Conservation (phyloP, 1,284 basidiomycete species). For the Ustilago esculenta region DNA sequence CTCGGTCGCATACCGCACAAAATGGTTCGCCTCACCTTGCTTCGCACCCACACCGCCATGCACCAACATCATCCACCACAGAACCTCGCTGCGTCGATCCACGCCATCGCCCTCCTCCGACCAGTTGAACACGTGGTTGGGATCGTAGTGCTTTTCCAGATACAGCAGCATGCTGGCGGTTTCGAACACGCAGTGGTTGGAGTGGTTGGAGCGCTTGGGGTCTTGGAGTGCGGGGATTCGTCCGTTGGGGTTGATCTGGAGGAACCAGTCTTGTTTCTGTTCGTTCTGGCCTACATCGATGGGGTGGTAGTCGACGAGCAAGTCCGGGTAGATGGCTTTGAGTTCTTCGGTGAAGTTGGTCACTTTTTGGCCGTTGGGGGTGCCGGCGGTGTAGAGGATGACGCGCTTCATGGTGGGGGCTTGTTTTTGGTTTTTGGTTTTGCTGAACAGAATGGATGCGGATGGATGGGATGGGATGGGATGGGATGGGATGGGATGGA, state of each 20-base stretch:
- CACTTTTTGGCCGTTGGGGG: conserved; percentile 48
- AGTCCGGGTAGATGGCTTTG: conserved; percentile 44
- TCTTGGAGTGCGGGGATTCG: conserved; percentile 57
- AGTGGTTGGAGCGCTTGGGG: conserved; percentile 38
- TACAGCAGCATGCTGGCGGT: conserved; percentile 55
- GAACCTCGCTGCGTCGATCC: conserved; percentile 26
- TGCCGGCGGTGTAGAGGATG: conserved; percentile 49
- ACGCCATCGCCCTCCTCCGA: conserved; percentile 37
- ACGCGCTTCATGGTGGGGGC: conserved; percentile 43
- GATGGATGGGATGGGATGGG: not conserved
- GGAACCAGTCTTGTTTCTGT: conserved; percentile 56
- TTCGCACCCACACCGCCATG: conserved; percentile 51
- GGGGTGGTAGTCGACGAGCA: conserved; percentile 27
- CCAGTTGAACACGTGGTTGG: conserved; percentile 53
- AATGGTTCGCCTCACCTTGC: conserved; percentile 52
- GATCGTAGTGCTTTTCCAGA: conserved; percentile 56
- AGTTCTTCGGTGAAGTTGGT: conserved; percentile 56
- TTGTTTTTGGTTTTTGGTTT: too few species aligned
- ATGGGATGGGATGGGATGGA: too few species aligned
- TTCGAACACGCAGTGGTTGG: conserved; percentile 49
- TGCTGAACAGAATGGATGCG: not conserved
- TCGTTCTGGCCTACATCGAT: conserved; percentile 42
- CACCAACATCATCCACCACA: conserved; percentile 48
- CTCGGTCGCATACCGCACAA: conserved; percentile 45
- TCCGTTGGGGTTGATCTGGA: conserved; percentile 61